Conservation (phyloP, 2,329 filamentous ascomycete genomes). For the Herpotrichia juniperi region DNA sequence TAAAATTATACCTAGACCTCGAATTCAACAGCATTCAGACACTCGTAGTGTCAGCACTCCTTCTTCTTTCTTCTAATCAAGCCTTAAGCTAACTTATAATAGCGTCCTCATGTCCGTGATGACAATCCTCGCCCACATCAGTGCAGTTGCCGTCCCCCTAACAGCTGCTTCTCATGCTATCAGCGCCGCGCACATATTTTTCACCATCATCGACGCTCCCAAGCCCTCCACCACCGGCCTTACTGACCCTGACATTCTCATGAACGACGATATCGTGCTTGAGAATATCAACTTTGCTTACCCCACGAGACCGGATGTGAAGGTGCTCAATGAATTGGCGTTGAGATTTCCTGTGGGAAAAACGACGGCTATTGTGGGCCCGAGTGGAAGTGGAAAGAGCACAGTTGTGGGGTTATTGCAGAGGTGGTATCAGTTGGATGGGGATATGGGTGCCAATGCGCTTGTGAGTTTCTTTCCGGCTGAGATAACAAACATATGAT, state of each 20-base stretch:
- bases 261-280: conserved; percentile 67
- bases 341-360: conserved; percentile 83
- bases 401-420: conserved; percentile 90
- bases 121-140: conserved; percentile 12
- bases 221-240: conserved; percentile 3
- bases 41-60: conserved; percentile 9
- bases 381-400: conserved; percentile 89
- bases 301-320: conserved; percentile 84
- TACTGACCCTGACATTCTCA: conserved; percentile 10
- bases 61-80: not conserved
- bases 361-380: conserved; percentile 88
- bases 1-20: conserved; percentile 7
- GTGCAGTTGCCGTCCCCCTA: conserved; percentile 8
- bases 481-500: too few species aligned
- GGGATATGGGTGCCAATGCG: conserved; percentile 34
- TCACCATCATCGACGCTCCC: conserved; percentile 17
- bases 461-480: not conserved
- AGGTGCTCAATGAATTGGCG: conserved; percentile 81
- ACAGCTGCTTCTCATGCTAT: conserved; percentile 9
- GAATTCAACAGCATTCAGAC: conserved; percentile 6
- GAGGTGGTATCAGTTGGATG: conserved; percentile 74
- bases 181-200: conserved; percentile 10
- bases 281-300: conserved; percentile 87
- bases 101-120: conserved; percentile 15
- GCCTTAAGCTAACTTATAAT: not conserved